Percentiles rank a stretch among this genome's conserved stretches.
These are phyloP conservation scores for Chlamydomonas applanata DNA, from an alignment of 139 green algal species.

Conservation along the genomic window DNA sequence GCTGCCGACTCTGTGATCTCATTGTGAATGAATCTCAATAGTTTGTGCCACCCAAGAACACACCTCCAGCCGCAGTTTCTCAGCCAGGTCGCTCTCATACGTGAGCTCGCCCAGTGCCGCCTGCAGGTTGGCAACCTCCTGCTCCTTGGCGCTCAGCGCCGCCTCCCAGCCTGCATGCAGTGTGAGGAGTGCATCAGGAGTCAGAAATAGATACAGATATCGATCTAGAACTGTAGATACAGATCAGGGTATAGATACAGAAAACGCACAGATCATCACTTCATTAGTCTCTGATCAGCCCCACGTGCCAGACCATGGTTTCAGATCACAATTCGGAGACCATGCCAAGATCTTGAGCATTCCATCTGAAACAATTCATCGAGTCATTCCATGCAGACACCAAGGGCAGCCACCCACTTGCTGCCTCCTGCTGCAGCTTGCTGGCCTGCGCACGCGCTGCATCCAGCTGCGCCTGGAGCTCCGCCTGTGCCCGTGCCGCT, in stretches of 20 bases:
- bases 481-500: too few relatives aligned
- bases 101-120: constrained; percentile 59
- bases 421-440: not conserved
- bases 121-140: constrained; percentile 51
- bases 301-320: too few relatives aligned
- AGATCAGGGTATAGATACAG: too few relatives aligned
- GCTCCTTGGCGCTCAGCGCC: constrained; percentile 40
- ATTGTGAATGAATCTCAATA: not conserved
- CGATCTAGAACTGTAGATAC: not conserved
- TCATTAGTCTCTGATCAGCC: too few relatives aligned
- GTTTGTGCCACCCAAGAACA: too few relatives aligned
- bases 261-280: too few relatives aligned
- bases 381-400: too few relatives aligned
- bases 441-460: constrained; percentile 12
- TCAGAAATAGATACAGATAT: not conserved
- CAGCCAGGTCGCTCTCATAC: constrained; percentile 54
- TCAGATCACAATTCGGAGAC: too few relatives aligned
- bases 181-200: not conserved
- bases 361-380: too few relatives aligned
- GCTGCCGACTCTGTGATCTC: constrained; percentile 4
- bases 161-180: constrained; percentile 33
- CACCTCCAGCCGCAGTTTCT: constrained; percentile 47
- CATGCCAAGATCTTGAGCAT: too few relatives aligned
- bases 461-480: constrained; percentile 9
- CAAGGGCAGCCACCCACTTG: too few relatives aligned